phyloP scores from a whole-genome alignment of 805 yeast genomes.

The Metschnikowia dekortorum region DNA sequence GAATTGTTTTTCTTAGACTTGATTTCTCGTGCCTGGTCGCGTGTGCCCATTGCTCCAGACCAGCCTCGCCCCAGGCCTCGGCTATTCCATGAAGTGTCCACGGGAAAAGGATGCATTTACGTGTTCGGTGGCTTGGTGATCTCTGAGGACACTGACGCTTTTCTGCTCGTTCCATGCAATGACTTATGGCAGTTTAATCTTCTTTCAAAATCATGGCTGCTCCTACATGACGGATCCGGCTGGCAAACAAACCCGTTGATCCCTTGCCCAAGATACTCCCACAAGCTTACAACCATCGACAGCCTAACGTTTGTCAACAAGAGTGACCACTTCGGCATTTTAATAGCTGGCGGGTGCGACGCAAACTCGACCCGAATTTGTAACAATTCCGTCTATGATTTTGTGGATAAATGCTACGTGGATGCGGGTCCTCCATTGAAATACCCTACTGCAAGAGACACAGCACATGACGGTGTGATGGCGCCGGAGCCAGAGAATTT shows the following conservation, averaged over 20 bases:
- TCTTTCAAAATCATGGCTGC: slow-evolving; percentile 48
- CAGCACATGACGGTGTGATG: not conserved
- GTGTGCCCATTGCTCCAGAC: slow-evolving; percentile 26
- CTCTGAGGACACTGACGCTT: slow-evolving; percentile 20
- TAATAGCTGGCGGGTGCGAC: slow-evolving; percentile 53
- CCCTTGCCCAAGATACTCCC: slow-evolving; percentile 47
- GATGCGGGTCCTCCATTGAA: slow-evolving; percentile 14
- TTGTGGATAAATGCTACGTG: slow-evolving; percentile 36
- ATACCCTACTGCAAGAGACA: slow-evolving; percentile 5
- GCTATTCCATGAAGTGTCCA: slow-evolving; percentile 55
- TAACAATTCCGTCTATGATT: slow-evolving; percentile 41
- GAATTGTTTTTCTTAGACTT: slow-evolving; percentile 60
- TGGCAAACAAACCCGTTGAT: slow-evolving; percentile 17
- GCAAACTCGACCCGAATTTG: slow-evolving; percentile 26
- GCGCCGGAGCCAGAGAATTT: not conserved
- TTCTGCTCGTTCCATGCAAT: slow-evolving; percentile 42
- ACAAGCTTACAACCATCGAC: slow-evolving; percentile 42
- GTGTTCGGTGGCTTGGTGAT: slow-evolving; percentile 62
- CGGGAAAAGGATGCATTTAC: slow-evolving; percentile 47
- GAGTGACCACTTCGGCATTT: slow-evolving; percentile 43
- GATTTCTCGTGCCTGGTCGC: slow-evolving; percentile 55
- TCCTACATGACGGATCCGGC: slow-evolving; percentile 39
- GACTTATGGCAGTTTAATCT: slow-evolving; percentile 70
- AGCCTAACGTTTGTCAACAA: slow-evolving; percentile 34
- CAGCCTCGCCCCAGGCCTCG: slow-evolving; percentile 41